Evolutionary conservation across 192 early-diverging fungal genomes (phyloP).

Genomic region (Phycomyces nitens): DNA sequence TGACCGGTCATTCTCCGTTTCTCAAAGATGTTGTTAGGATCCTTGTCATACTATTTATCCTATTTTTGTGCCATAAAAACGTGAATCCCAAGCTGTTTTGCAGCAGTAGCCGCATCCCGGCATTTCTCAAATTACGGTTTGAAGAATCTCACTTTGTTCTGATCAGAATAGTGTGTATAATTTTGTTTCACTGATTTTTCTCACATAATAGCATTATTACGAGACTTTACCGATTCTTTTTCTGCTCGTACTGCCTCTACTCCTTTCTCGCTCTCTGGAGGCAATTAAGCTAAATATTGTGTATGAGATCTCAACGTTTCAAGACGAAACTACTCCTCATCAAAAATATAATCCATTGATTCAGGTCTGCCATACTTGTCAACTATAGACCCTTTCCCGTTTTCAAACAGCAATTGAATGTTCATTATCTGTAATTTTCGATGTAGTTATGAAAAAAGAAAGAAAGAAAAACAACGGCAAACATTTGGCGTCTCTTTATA

Average conservation of each 20-base stretch:
- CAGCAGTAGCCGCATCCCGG: constrained; percentile 6
- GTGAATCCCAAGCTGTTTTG: constrained; percentile 14
- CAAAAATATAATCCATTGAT: no score
- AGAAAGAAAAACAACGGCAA: no score
- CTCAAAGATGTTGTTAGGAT: no score
- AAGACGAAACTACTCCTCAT: constrained; percentile 11
- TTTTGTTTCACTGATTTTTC: neutral
- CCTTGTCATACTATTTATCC: constrained; percentile 3
- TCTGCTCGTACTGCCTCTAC: no score
- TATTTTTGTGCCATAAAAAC: neutral
- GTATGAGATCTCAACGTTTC: neutral
- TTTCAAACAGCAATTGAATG: constrained; percentile 19
- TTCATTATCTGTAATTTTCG: constrained; percentile 1
- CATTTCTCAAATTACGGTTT: constrained; percentile 7
- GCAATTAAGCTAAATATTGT: constrained; percentile 13
- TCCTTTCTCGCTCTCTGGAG: constrained; percentile 8
- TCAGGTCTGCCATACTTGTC: no score
- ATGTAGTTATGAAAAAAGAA: neutral
- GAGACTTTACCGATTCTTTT: no score
- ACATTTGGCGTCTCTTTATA: no score
- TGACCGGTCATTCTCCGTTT: no score
- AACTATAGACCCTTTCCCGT: constrained; percentile 12
- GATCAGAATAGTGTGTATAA: constrained; percentile 9
- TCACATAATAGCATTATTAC: constrained; percentile 8
- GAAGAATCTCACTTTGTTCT: neutral